phyloP scores from a whole-genome alignment of 805 yeast species.

The Candida pini region DNA sequence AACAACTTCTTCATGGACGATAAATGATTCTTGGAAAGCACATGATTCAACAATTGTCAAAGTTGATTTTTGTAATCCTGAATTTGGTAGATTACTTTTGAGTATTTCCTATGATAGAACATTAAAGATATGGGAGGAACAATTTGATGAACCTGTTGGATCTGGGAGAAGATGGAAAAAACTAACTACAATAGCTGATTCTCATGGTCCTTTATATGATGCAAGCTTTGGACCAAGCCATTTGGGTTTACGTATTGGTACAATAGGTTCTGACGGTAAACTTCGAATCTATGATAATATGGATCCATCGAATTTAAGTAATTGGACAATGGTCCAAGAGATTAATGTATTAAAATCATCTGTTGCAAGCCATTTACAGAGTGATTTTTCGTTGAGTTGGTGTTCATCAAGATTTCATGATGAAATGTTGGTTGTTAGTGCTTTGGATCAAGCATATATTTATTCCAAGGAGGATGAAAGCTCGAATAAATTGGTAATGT shows the following conservation, averaged over 20 bases:
- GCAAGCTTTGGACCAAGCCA: constrained; percentile 87
- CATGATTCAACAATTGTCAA: constrained; percentile 85
- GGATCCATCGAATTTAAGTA: constrained; percentile 82
- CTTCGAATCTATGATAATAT: constrained; percentile 80
- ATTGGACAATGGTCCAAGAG: constrained; percentile 77
- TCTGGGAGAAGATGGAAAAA: constrained; percentile 83
- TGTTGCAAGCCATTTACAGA: constrained; percentile 76
- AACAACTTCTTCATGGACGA: constrained; percentile 66
- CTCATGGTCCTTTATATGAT: constrained; percentile 84
- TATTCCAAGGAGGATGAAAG: constrained; percentile 46
- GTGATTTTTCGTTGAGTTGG: constrained; percentile 85
- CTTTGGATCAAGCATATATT: constrained; percentile 82
- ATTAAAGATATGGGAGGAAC: constrained; percentile 87
- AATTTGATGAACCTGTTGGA: constrained; percentile 65
- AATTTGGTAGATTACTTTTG: constrained; percentile 81
- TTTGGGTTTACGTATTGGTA: constrained; percentile 73
- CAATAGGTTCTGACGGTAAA: constrained; percentile 86
- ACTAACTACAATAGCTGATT: constrained; percentile 74
- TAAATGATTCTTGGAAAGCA: constrained; percentile 90
- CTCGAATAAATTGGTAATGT: constrained; percentile 46
- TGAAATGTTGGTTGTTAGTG: constrained; percentile 79
- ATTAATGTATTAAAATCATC: constrained; percentile 59
- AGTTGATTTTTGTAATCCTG: constrained; percentile 91
- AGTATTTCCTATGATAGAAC: constrained; percentile 89
- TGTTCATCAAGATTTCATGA: constrained; percentile 79